These are phyloP conservation scores for Neonectria punicea DNA, from an alignment of 2,329 filamentous ascomycete species.

Conservation along the genomic window DNA sequence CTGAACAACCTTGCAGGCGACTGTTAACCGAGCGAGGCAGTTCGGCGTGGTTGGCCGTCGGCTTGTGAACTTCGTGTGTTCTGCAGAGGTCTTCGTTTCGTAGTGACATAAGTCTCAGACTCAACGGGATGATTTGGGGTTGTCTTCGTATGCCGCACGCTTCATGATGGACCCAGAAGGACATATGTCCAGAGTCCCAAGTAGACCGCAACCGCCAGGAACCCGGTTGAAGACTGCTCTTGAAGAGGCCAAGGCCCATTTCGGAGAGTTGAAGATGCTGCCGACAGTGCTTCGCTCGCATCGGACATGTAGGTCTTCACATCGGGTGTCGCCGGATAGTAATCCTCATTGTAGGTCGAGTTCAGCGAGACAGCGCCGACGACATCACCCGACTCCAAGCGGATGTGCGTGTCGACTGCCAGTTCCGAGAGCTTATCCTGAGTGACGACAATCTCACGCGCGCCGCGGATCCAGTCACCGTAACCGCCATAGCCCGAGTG, in stretches of 20 bases:
- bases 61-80: too few relatives aligned
- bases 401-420: constrained; percentile 68
- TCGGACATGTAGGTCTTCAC: constrained; percentile 44
- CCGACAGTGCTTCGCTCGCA: background rate
- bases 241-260: background rate
- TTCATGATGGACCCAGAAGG: background rate
- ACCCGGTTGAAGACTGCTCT: background rate
- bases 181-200: background rate
- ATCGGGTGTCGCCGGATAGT: constrained; percentile 59
- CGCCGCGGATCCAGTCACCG: constrained; percentile 70
- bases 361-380: constrained; percentile 67
- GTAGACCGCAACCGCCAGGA: background rate
- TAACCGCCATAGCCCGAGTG: constrained; percentile 79
- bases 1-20: background rate
- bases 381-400: constrained; percentile 65
- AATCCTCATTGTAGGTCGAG: constrained; percentile 66
- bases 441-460: constrained; percentile 63
- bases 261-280: background rate
- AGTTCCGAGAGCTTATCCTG: constrained; percentile 52
- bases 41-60: background rate
- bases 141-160: background rate
- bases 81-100: too few relatives aligned
- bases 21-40: background rate
- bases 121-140: background rate
- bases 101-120: background rate